Conservation (phyloP, 2,329 filamentous ascomycete genomes). For the Diaporthe vaccinii region DNA sequence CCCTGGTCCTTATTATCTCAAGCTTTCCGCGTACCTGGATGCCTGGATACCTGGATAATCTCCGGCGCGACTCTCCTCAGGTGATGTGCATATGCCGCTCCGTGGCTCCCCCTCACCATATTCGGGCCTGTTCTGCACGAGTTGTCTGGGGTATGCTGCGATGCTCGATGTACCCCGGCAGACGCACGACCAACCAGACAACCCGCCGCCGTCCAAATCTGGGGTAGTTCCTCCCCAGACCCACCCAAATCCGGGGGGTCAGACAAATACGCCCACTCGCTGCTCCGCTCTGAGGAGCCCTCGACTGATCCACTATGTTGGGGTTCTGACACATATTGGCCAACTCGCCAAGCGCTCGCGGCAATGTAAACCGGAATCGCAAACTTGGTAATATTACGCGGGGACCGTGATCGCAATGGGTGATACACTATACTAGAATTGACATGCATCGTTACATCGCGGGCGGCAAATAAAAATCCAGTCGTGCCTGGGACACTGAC, state of each 20-base stretch:
- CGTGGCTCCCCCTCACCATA: constrained; percentile 22
- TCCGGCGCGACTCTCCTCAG: constrained; percentile 8
- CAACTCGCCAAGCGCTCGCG: not conserved
- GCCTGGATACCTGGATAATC: not conserved
- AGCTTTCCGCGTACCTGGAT: not conserved
- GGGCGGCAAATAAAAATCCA: constrained; percentile 4
- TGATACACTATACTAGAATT: not conserved
- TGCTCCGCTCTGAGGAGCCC: constrained; percentile 15
- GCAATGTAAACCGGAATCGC: constrained; percentile 25
- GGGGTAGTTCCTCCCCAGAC: constrained; percentile 26
- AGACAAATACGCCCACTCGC: constrained; percentile 4
- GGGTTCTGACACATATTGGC: constrained; percentile 23
- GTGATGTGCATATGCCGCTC: constrained; percentile 18
- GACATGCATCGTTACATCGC: constrained; percentile 12
- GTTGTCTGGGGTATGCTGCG: constrained; percentile 5
- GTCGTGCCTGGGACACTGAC: not conserved
- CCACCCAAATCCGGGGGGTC: constrained; percentile 14
- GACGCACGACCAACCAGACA: constrained; percentile 8
- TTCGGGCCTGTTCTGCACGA: constrained; percentile 28
- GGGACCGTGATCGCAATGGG: not conserved
- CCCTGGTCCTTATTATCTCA: constrained; percentile 16
- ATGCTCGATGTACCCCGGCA: constrained; percentile 9
- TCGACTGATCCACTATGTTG: constrained; percentile 20
- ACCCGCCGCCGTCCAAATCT: not conserved
- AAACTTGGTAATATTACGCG: not conserved